Conservation (phyloP, 140 eudicot species). For the Ambrosia hybrid region DNA sequence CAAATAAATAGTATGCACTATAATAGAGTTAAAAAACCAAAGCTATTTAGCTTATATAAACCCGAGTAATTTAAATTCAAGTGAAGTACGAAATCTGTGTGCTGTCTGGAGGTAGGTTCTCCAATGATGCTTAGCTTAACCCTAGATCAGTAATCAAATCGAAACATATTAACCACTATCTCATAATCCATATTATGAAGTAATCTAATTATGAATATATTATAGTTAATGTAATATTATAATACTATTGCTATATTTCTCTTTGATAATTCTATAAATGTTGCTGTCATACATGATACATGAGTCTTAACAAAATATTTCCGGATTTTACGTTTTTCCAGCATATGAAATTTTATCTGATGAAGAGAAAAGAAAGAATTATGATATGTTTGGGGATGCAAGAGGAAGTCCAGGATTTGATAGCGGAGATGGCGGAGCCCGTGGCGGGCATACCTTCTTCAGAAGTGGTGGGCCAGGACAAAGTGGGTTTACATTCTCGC, state of each 20-base stretch:
- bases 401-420: slow-evolving; percentile 73
- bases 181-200: too few relatives aligned
- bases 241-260: neutral
- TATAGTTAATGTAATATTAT: neutral
- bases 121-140: too few relatives aligned
- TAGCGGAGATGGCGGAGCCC: slow-evolving; percentile 51
- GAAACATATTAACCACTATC: too few relatives aligned
- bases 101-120: too few relatives aligned
- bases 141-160: too few relatives aligned
- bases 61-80: too few relatives aligned
- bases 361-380: slow-evolving; percentile 87
- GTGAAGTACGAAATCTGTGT: too few relatives aligned
- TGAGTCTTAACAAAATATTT: neutral
- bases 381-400: slow-evolving; percentile 93
- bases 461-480: slow-evolving; percentile 87
- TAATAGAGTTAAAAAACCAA: too few relatives aligned
- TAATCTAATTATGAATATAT: too few relatives aligned
- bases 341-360: slow-evolving; percentile 93
- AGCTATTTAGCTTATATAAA: too few relatives aligned
- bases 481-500: slow-evolving; percentile 64
- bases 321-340: slow-evolving; percentile 30
- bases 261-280: too few relatives aligned
- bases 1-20: too few relatives aligned
- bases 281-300: neutral
- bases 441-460: slow-evolving; percentile 57